Percentiles rank a stretch among this genome's conserved stretches.
Conservation (phyloP, 202 grass and related monocot genomes). For the Bolboschoenoplectus hybrid region DNA sequence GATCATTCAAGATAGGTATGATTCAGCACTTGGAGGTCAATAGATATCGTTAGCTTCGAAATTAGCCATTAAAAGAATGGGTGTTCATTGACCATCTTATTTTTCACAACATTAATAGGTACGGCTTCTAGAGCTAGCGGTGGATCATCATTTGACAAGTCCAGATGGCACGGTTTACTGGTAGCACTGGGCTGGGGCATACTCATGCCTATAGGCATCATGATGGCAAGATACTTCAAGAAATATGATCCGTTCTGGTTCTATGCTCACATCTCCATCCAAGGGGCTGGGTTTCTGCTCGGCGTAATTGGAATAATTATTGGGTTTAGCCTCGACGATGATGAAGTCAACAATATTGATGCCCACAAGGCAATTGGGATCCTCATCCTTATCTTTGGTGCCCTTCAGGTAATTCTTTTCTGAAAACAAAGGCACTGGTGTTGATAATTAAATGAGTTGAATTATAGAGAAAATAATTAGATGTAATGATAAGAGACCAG, state of each 20-base stretch:
- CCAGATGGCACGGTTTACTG: slow-evolving; percentile 54
- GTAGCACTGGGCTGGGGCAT: slow-evolving; percentile 59
- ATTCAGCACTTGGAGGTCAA: not conserved
- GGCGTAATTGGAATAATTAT: slow-evolving; percentile 45
- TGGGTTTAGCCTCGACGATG: slow-evolving; percentile 57
- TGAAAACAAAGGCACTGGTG: not conserved
- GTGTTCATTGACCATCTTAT: not conserved
- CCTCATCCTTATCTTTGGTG: slow-evolving; percentile 51
- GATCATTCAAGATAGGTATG: not conserved
- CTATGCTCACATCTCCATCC: slow-evolving; percentile 73
- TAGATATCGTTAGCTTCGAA: not conserved
- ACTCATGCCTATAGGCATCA: slow-evolving; percentile 60
- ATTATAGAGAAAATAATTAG: slow-evolving; percentile 46
- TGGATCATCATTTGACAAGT: slow-evolving; percentile 11
- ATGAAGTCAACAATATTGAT: slow-evolving; percentile 6
- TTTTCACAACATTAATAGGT: not conserved
- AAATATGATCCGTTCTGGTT: slow-evolving; percentile 67
- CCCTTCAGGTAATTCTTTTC: slow-evolving; percentile 50
- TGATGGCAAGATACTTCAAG: slow-evolving; percentile 66
- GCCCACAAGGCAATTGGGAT: slow-evolving; percentile 53
- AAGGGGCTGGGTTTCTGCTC: slow-evolving; percentile 63
- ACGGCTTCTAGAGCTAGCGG: not conserved
- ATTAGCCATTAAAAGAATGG: not conserved
- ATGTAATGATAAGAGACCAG: slow-evolving; percentile 41
- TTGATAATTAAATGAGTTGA: slow-evolving; percentile 30